phyloP scores from a whole-genome alignment of 2,329 filamentous ascomycete genomes.

The Cladosporium oxysporum region DNA sequence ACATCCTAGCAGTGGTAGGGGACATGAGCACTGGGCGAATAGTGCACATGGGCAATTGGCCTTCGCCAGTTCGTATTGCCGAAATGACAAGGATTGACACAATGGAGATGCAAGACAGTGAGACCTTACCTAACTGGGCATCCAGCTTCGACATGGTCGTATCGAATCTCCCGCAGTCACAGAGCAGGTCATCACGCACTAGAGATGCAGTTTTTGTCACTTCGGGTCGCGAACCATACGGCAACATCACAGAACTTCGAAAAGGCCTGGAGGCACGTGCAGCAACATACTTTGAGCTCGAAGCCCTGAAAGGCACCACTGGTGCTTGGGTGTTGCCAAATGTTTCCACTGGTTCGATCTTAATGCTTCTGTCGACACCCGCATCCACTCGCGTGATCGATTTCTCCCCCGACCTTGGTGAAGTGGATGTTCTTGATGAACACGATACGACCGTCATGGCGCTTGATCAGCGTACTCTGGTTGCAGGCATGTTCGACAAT shows the following conservation, averaged over 20 bases:
- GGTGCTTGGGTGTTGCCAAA: constrained; percentile 44
- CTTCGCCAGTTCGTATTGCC: constrained; percentile 30
- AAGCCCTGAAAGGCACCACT: constrained; percentile 30
- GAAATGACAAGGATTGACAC: constrained; percentile 57
- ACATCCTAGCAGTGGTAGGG: constrained; percentile 79
- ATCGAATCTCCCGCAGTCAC: constrained; percentile 31
- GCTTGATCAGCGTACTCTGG: constrained; percentile 29
- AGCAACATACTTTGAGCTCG: constrained; percentile 28
- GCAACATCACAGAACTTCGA: constrained; percentile 47
- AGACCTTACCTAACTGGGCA: constrained; percentile 64
- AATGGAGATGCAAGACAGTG: constrained; percentile 53
- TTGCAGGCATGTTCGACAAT: constrained; percentile 25
- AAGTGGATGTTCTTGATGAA: constrained; percentile 24
- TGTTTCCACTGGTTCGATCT: constrained; percentile 33
- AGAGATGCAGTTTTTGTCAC: constrained; percentile 40
- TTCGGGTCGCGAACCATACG: constrained; percentile 47
- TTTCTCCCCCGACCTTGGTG: constrained; percentile 22
- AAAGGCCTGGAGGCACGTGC: constrained; percentile 43
- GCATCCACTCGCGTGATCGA: constrained; percentile 28
- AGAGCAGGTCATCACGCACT: constrained; percentile 23
- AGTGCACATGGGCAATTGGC: constrained; percentile 33
- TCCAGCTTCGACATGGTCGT: constrained; percentile 53
- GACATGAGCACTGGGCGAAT: constrained; percentile 68
- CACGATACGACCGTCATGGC: constrained; percentile 28
- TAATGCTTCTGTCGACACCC: constrained; percentile 42